Percentiles rank a stretch among this genome's conserved stretches.
Conservation (phyloP, 768 basidiomycete species). For the Sarcodon sp. region DNA sequence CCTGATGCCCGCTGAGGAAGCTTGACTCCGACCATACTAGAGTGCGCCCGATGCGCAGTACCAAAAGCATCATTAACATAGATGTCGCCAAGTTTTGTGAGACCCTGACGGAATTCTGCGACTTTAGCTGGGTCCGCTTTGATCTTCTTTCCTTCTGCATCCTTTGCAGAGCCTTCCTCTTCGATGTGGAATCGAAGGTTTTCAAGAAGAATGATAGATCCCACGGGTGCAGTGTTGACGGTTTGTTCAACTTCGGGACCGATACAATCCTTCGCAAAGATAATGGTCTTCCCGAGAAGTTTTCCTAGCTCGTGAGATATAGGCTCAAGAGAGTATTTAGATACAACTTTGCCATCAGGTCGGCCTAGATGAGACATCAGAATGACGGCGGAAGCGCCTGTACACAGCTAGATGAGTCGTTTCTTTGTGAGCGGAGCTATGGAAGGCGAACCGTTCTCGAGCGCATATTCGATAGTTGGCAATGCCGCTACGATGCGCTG, state of each 20-base stretch:
- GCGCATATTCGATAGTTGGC: constrained; percentile 89
- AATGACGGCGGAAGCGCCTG: constrained; percentile 72
- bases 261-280: constrained; percentile 76
- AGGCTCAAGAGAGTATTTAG: constrained; percentile 85
- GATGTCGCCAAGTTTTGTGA: constrained; percentile 89
- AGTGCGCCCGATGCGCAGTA: constrained; percentile 96
- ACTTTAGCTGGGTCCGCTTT: constrained; percentile 84
- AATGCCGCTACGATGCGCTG: constrained; percentile 96
- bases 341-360: constrained; percentile 82
- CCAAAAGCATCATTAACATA: constrained; percentile 99
- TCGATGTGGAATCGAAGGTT: constrained; percentile 98
- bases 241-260: constrained; percentile 75
- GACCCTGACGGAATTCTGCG: constrained; percentile 70
- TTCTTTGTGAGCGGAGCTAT: background rate
- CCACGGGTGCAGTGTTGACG: constrained; percentile 50
- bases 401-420: constrained; percentile 3
- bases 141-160: constrained; percentile 87
- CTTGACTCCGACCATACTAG: constrained; percentile 96
- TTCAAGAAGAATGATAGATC: constrained; percentile 84
- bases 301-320: constrained; percentile 72
- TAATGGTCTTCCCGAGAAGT: constrained; percentile 60
- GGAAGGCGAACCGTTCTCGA: constrained; percentile 53
- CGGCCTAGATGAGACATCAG: constrained; percentile 98
- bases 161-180: constrained; percentile 91
- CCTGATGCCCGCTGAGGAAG: constrained; percentile 88